Evolutionary conservation across 768 basidiomycete species (phyloP), one percentile per base, ranked within the genome.

Genomic region (Kwoniella dejecticola): DNA sequence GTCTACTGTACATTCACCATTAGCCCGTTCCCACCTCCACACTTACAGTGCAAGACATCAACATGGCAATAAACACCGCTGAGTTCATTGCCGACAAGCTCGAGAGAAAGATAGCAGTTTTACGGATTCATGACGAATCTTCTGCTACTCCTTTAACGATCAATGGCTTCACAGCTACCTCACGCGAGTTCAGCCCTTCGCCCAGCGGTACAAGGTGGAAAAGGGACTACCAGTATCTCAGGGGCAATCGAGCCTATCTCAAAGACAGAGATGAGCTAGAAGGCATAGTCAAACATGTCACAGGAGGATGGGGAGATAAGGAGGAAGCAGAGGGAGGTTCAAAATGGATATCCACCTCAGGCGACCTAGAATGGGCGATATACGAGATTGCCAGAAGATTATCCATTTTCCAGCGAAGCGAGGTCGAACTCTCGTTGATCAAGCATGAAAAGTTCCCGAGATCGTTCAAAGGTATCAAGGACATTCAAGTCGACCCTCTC

Each of bases 261-360:
- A 23, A 7, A 8, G 24, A 12, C 27, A 24, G 6, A 4, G n/a
- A n/a, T n/a, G n/a, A n/a, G n/a, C n/a, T 50, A 6, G 31, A 60
- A 17, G 15, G 45, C 10, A 44, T 60, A 3, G 40, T 42, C 4
- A 10, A 24, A 5, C 57, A 59, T 24, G 33, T 59, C 27, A 53
- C 24, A 13, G 59, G 59, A 12, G 59, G 59, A 29, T 60, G 59
- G 52, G 7, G 33, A 5, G 54, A 52, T 23, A 31, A 24, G 4
- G 24, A 26, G 15, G n/a, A 27, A 24, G 47, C 12, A 12, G 57
- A 31, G 30, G n/a, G n/a, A n/a, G n/a, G n/a, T n/a, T 59, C 57
- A 4, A 21, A 41, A n/a, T 60, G 50, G 50, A 60, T 60, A 12
- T 60, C 59, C 3, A 54, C 59, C 10, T 60, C 59, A 3, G 30